These are phyloP conservation scores for Komagataella phaffii DNA, from an alignment of 805 yeast genomes.

Conservation along the genomic window DNA sequence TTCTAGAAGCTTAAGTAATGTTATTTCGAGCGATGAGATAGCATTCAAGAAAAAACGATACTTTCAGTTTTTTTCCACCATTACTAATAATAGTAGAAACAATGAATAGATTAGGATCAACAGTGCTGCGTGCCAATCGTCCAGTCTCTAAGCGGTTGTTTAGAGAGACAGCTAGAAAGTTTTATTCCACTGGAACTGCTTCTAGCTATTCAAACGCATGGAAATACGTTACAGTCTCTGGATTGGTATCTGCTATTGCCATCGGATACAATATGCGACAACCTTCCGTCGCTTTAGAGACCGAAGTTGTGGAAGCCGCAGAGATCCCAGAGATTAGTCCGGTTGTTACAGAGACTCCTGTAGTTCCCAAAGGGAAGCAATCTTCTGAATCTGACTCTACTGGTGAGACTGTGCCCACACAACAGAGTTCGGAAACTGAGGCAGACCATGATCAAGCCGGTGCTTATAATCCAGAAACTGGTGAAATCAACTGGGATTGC, in stretches of 20 bases:
- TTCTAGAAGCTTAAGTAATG: not conserved
- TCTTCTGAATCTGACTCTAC: not conserved
- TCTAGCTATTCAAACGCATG: not conserved
- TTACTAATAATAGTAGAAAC: not conserved
- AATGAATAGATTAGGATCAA: not conserved
- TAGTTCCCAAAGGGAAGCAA: not conserved
- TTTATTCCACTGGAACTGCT: not conserved
- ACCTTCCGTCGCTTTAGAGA: not conserved
- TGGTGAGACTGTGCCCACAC: not conserved
- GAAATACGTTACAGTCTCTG: not conserved
- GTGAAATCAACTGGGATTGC: constrained; percentile 99
- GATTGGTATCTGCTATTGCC: not conserved
- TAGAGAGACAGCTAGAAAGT: not conserved
- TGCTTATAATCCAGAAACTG: constrained; percentile 93
- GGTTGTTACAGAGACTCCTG: not conserved
- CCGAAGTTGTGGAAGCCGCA: not conserved
- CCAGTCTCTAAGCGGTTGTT: not conserved
- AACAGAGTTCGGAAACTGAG: not conserved
- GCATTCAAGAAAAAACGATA: not conserved
- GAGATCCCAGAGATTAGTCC: not conserved
- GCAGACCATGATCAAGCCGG: constrained; percentile 31
- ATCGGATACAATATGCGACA: not conserved
- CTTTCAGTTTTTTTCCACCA: not conserved
- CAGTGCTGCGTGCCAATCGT: not conserved
- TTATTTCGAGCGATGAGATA: not conserved